Conservation (phyloP, 495 filamentous ascomycete species). For the Aspergillus nidulans region DNA sequence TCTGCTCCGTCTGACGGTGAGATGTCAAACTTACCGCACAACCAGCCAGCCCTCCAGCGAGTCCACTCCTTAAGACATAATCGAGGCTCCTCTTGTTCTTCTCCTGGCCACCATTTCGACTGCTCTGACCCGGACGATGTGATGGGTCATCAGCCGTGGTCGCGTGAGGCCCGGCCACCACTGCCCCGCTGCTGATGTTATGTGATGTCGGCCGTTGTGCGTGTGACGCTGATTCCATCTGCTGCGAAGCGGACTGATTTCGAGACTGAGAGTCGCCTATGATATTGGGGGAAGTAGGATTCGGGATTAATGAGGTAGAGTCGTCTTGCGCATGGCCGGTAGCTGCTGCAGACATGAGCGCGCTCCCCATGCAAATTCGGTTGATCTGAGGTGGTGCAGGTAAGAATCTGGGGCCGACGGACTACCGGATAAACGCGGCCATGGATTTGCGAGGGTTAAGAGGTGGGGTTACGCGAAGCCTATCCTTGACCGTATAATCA, state of each 20-base stretch:
- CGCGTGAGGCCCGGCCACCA: constrained; percentile 14
- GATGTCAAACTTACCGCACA: constrained; percentile 61
- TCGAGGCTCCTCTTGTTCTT: constrained; percentile 69
- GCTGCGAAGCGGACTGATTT: constrained; percentile 17
- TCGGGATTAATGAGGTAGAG: constrained; percentile 5
- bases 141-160: constrained; percentile 9
- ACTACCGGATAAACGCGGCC: constrained; percentile 31
- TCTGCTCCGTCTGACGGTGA: neutral
- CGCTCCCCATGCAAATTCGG: constrained; percentile 5
- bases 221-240: constrained; percentile 36
- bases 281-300: constrained; percentile 5
- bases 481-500: neutral
- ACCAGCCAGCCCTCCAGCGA: constrained; percentile 85
- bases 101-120: constrained; percentile 27
- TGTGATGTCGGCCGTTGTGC: constrained; percentile 23
- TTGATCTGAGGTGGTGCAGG: constrained; percentile 2
- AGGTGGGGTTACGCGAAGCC: neutral
- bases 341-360: constrained; percentile 29
- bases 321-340: constrained; percentile 30
- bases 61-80: constrained; percentile 73
- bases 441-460: constrained; percentile 10
- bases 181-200: constrained; percentile 11
- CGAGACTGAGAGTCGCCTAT: constrained; percentile 14
- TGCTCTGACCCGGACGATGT: constrained; percentile 12
- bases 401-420: constrained; percentile 22